phyloP scores from a whole-genome alignment of 306 rosid genomes.

The Lathyrus oleraceus region DNA sequence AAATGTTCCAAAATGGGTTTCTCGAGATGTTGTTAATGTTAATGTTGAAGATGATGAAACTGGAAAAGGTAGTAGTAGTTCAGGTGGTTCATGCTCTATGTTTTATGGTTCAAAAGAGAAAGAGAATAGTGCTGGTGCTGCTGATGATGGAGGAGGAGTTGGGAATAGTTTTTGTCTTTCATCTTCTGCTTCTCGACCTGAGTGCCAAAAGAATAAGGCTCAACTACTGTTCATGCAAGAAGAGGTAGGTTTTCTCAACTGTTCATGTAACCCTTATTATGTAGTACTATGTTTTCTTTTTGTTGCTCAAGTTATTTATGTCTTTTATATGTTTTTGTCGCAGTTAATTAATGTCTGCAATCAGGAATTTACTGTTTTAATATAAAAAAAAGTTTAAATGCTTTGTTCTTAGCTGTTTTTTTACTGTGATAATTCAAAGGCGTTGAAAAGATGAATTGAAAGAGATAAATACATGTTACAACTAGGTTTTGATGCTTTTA shows the following conservation, averaged over 20 bases:
- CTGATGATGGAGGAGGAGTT: constrained; percentile 48
- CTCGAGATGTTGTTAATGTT: constrained; percentile 39
- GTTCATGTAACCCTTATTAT: neutral
- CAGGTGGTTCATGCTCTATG: constrained; percentile 46
- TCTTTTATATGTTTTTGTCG: neutral
- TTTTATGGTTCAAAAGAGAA: constrained; percentile 53
- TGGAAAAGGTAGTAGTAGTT: constrained; percentile 39
- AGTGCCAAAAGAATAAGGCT: constrained; percentile 73
- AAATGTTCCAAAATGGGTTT: constrained; percentile 39
- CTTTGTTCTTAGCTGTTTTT: too few relatives aligned
- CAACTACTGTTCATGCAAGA: constrained; percentile 80
- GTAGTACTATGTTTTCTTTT: too few relatives aligned
- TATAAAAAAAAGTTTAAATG: too few relatives aligned
- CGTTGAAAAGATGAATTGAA: too few relatives aligned
- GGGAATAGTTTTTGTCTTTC: constrained; percentile 49
- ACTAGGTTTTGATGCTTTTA: too few relatives aligned
- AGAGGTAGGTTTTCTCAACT: constrained; percentile 65
- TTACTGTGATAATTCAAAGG: too few relatives aligned
- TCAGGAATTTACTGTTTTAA: too few relatives aligned
- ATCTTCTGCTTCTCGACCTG: constrained; percentile 46
- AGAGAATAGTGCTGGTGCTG: constrained; percentile 9
- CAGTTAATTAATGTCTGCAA: too few relatives aligned
- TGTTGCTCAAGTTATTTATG: too few relatives aligned
- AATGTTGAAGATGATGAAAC: constrained; percentile 34
- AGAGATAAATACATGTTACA: too few relatives aligned